Evolutionary conservation across 768 basidiomycete species (phyloP), one percentile per base, ranked within the genome.

Genomic region (Boletus tylopilopsis): DNA sequence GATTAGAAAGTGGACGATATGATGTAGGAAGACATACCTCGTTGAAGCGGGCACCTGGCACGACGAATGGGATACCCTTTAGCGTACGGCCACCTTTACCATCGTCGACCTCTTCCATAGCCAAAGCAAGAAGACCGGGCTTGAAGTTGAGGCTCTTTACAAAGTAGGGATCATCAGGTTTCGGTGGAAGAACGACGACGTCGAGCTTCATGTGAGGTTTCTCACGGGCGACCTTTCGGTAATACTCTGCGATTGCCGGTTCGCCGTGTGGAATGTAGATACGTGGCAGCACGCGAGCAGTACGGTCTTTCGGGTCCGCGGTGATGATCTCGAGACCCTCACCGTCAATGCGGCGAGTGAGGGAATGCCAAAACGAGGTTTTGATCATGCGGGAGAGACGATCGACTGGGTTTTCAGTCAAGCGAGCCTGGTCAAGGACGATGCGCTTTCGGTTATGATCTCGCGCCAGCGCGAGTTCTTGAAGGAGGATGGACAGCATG

Each of bases 401-500:
- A 68, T 94, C 92, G 44, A 99, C 95, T 0, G 95, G 95, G 66
- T 98, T 98, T 72, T 99, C 95, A 0, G 90, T 91, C 43, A 99
- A 77, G 54, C 95, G 88, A n/a, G 92, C 85, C 68, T 99, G 96
- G 59, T 99, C 96, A n/a, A 99, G 84, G 18, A 99, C 92, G 64
- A 99, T 96, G 8, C 93, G 88, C 71, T 95, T 95, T 49, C 94
- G 78, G 55, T 88, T 87, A 69, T 95, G 94, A 64, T 98, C 95
- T 9, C 92, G 84, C 6, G 96, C 95, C 19, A 98, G 82, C 3
- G 95, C 95, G 40, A 99, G 85, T 67, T 99, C 95, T 75, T 99
- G 95, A n/a, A 99, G 78, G 22, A 99, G 81, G 70, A 97, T 98
- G 12, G 95, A 97, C 39, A 99, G 76, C 95, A 97, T 98, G 71